These are phyloP conservation scores for Phylloporus sp. DNA, from an alignment of 768 basidiomycete species.

Conservation along the genomic window DNA sequence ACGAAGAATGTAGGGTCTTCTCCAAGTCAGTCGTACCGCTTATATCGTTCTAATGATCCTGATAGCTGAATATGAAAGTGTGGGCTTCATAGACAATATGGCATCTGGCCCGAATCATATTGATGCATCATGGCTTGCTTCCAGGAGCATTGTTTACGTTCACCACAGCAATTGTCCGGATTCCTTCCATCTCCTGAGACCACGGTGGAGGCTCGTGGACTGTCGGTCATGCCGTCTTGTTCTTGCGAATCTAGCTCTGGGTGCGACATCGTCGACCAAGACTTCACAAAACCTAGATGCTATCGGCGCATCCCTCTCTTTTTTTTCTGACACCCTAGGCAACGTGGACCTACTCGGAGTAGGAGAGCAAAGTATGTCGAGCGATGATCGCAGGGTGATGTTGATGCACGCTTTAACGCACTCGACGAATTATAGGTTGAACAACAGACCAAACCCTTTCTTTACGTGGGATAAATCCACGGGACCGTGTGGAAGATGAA, in stretches of 20 bases:
- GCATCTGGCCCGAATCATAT: background rate
- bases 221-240: constrained; percentile 21
- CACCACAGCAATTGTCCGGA: background rate
- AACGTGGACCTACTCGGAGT: background rate
- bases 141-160: constrained; percentile 3
- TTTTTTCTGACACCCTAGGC: background rate
- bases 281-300: background rate
- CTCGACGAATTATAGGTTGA: background rate
- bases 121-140: background rate
- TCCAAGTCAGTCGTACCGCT: background rate
- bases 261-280: background rate
- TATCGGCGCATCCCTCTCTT: background rate
- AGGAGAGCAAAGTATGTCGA: no score
- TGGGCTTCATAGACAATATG: background rate
- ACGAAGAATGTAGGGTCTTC: background rate
- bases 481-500: background rate
- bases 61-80: background rate
- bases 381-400: background rate
- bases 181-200: background rate
- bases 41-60: background rate
- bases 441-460: no score
- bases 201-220: background rate
- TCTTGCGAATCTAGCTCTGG: constrained; percentile 9
- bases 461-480: background rate
- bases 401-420: background rate